These are phyloP conservation scores for Scenedesmus sp. DNA, from an alignment of 163 green algal genomes.

Conservation along the genomic window DNA sequence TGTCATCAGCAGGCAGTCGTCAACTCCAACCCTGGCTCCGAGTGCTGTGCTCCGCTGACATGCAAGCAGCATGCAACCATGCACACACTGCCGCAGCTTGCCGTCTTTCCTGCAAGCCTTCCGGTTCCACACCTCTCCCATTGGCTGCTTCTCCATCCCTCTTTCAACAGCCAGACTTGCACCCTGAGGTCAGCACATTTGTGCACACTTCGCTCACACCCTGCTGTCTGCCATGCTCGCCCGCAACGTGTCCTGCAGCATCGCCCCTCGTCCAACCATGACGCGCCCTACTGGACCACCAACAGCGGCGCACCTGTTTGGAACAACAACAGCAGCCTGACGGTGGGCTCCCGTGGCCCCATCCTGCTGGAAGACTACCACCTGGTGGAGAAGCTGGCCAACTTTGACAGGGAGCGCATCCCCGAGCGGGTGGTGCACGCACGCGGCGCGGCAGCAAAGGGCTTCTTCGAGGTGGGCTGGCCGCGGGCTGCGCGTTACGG, in stretches of 20 bases:
- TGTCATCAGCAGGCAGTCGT: background rate
- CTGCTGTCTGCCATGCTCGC: background rate
- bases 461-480: constrained; percentile 94
- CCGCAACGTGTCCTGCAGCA: constrained; percentile 58
- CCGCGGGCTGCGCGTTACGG: too few relatives aligned
- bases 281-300: constrained; percentile 93
- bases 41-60: background rate
- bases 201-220: too few relatives aligned
- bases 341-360: constrained; percentile 78
- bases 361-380: constrained; percentile 96
- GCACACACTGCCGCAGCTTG: background rate
- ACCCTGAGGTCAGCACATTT: too few relatives aligned
- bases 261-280: constrained; percentile 75
- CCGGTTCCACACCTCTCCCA: background rate
- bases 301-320: constrained; percentile 93
- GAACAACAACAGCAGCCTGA: constrained; percentile 97
- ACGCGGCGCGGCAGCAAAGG: constrained; percentile 90
- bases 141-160: background rate
- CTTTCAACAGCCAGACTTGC: too few relatives aligned
- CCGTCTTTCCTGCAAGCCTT: background rate
- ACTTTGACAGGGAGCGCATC: constrained; percentile 98
- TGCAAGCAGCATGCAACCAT: background rate
- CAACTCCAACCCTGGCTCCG: background rate
- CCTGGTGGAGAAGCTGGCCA: constrained; percentile 95
- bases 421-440: constrained; percentile 98